Conservation (phyloP, 441 rosid genomes). For the Jatropha multifida region DNA sequence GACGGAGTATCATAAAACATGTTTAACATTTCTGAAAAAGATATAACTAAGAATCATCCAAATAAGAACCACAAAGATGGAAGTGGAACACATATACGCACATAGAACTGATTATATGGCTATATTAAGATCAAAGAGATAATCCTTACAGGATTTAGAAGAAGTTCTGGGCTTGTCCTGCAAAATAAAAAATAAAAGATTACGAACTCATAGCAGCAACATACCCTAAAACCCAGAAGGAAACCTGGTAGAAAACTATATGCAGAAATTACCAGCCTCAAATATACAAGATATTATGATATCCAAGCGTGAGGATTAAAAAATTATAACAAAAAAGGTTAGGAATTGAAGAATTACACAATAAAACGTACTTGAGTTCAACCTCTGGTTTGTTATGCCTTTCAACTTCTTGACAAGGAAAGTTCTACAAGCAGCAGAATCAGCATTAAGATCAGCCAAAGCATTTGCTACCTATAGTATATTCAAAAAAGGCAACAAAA, state of each 20-base stretch:
- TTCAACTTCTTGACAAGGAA: constrained; percentile 99
- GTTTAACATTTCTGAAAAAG: neutral
- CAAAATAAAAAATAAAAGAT: constrained; percentile 30
- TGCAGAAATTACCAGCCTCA: neutral
- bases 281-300: neutral
- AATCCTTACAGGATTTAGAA: constrained; percentile 82
- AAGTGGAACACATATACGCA: neutral
- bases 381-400: constrained; percentile 99
- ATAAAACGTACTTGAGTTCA: constrained; percentile 77
- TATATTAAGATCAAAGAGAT: constrained; percentile 14
- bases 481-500: neutral
- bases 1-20: neutral
- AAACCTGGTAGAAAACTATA: neutral
- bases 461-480: neutral
- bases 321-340: too few species aligned
- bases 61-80: neutral
- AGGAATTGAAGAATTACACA: neutral
- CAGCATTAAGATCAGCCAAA: constrained; percentile 17
- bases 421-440: constrained; percentile 55
- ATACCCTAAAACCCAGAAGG: neutral
- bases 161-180: constrained; percentile 95
- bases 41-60: neutral
- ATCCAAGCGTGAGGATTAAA: neutral
- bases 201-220: constrained; percentile 2
- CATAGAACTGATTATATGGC: neutral